Base-by-base conservation (phyloP, 176 grass and related monocot species). In the Melocanna baccifera region DNA sequence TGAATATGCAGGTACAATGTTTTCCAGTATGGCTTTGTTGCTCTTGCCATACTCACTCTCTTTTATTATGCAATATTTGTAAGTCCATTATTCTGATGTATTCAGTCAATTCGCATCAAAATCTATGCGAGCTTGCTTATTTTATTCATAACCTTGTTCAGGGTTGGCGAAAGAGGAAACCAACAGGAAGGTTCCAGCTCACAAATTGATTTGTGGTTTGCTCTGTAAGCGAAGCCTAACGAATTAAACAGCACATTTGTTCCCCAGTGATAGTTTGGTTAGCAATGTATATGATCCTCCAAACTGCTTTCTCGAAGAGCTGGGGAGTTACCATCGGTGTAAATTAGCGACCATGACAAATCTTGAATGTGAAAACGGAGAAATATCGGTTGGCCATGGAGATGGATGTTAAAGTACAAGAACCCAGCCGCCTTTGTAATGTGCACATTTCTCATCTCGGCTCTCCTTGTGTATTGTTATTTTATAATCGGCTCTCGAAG, bases 1-100 rank as follows among this genome's bases (percentile, higher is more conserved):
- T 19, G 19, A 79, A 20, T 59, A 47, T 78, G 36, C 91, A 99
- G 96, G 86, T 96, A 99, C 82, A 99, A 96, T 70, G 89, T 99
- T 58, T 99, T 99, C 85, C 96, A 99, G 73, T 99, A 99, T 68
- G 96, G 85, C 50, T 99, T 99, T 92, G 91, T 99, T 64, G 90
- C 82, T 73, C 91, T 99, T 72, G 96, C 93, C 46, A 84, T 99
- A 76, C 87, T 99, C 81, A 99, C 96, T 0, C 93, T 99, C 64
- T 84, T 99, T 39, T 94, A 92, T 88, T 99, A 99, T 82, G 91
- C 89, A 0, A 82, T 89, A 82, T 96, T 95, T 41, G 96, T 99
- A 87, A 94, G 96, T 83, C 29, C 2, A 69, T 57, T 62, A 43
- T 71, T 69, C 18, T 32, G 14, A 81, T 69, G 18, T 84, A 52